Conservation (phyloP, 2,329 filamentous ascomycete species). For the Exophiala mesophila region DNA sequence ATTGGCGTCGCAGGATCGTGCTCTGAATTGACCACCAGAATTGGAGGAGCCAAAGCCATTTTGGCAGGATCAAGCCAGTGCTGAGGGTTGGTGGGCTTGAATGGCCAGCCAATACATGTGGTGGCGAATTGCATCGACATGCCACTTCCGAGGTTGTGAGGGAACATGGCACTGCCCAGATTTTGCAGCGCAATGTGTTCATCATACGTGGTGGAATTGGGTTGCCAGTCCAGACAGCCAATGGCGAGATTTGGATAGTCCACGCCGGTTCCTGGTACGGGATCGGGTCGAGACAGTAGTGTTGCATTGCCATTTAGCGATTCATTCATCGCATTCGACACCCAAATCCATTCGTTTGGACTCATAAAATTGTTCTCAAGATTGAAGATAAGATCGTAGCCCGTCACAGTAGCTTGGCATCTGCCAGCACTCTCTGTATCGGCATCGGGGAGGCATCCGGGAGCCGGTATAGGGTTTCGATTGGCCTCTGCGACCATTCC, state of each 20-base stretch:
- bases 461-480: constrained; percentile 31
- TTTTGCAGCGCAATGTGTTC: constrained; percentile 29
- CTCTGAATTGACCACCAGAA: constrained; percentile 38
- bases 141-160: constrained; percentile 33
- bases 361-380: constrained; percentile 31
- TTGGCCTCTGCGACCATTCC: constrained; percentile 11
- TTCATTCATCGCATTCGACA: constrained; percentile 27
- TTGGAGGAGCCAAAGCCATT: constrained; percentile 24
- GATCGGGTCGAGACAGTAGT: constrained; percentile 32
- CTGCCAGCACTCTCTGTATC: constrained; percentile 32
- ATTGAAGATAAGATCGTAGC: constrained; percentile 34
- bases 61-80: constrained; percentile 22
- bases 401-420: constrained; percentile 33
- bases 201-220: constrained; percentile 21
- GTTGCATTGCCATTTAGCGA: constrained; percentile 37
- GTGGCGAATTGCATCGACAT: constrained; percentile 31
- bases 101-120: constrained; percentile 40
- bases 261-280: constrained; percentile 25
- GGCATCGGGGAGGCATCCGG: constrained; percentile 32
- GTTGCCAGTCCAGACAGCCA: constrained; percentile 38
- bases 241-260: constrained; percentile 33
- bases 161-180: constrained; percentile 31
- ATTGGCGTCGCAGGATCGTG: constrained; percentile 40
- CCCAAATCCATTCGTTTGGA: constrained; percentile 18
- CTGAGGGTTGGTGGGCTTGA: constrained; percentile 34